Conservation (phyloP, 2,329 filamentous ascomycete genomes). For the Calonectria ilicicola region DNA sequence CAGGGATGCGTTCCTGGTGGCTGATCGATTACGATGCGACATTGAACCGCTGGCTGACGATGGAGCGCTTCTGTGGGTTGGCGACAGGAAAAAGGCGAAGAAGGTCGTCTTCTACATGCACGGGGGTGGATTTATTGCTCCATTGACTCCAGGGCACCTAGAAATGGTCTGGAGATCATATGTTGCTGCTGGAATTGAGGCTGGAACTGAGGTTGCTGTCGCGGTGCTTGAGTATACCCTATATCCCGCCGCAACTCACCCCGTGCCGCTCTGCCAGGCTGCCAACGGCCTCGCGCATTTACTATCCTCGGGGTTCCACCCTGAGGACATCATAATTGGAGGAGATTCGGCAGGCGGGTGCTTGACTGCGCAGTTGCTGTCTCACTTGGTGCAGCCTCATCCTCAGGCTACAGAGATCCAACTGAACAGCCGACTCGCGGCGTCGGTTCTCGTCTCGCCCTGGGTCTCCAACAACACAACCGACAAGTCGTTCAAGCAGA, state of each 20-base stretch:
- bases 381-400: constrained; percentile 45
- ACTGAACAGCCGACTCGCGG: constrained; percentile 41
- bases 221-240: constrained; percentile 48
- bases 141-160: background rate
- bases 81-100: background rate
- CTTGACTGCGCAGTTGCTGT: constrained; percentile 45
- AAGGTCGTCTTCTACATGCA: constrained; percentile 2
- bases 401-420: constrained; percentile 28
- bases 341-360: constrained; percentile 51
- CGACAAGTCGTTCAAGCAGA: constrained; percentile 15
- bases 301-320: constrained; percentile 4
- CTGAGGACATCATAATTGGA: constrained; percentile 43
- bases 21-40: constrained; percentile 35
- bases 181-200: constrained; percentile 9
- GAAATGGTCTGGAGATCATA: background rate
- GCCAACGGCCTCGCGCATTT: constrained; percentile 22
- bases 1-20: background rate
- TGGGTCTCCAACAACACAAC: constrained; percentile 27
- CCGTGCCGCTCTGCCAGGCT: constrained; percentile 44
- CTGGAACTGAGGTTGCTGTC: constrained; percentile 29
- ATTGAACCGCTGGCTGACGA: constrained; percentile 20
- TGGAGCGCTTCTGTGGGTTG: constrained; percentile 14
- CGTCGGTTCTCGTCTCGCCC: constrained; percentile 47
- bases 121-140: background rate
- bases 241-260: constrained; percentile 41